A percentile compares a stretch with the other conserved stretches of the same genome.
phyloP scores from a whole-genome alignment of 2,329 filamentous ascomycete genomes.

The Helminthosporium solani region DNA sequence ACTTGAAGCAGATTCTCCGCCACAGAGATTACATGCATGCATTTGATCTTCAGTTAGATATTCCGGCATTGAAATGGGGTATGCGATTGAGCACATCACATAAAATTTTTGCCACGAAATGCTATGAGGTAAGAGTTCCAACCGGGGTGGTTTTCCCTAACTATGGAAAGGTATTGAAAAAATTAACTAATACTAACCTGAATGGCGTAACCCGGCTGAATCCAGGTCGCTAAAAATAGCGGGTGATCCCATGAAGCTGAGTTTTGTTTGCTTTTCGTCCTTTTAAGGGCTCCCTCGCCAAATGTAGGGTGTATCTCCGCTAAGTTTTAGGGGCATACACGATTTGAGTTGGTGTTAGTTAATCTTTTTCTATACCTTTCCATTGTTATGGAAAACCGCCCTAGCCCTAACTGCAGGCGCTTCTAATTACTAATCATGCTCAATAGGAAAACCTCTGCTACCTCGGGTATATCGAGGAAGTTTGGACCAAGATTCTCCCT shows the following conservation, averaged over 20 bases:
- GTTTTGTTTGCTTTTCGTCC: too few species aligned
- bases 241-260: too few species aligned
- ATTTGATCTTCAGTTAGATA: constrained; percentile 29
- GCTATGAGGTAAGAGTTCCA: constrained; percentile 32
- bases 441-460: constrained; percentile 30
- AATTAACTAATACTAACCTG: too few species aligned
- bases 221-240: too few species aligned
- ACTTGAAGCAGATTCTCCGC: constrained; percentile 25
- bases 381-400: neutral
- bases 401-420: neutral
- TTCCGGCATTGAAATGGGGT: constrained; percentile 31
- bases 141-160: neutral
- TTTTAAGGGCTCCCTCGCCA: too few species aligned
- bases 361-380: too few species aligned
- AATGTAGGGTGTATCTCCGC: too few species aligned
- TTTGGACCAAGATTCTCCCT: constrained; percentile 35
- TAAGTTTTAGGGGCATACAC: too few species aligned
- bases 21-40: constrained; percentile 25
- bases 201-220: too few species aligned
- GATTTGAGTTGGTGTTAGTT: too few species aligned
- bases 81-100: constrained; percentile 33
- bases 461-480: constrained; percentile 38
- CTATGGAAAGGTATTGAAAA: neutral
- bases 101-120: constrained; percentile 31
- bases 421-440: constrained; percentile 16